phyloP scores from a whole-genome alignment of 1,284 basidiomycete species.

The Porodaedalea pini region DNA sequence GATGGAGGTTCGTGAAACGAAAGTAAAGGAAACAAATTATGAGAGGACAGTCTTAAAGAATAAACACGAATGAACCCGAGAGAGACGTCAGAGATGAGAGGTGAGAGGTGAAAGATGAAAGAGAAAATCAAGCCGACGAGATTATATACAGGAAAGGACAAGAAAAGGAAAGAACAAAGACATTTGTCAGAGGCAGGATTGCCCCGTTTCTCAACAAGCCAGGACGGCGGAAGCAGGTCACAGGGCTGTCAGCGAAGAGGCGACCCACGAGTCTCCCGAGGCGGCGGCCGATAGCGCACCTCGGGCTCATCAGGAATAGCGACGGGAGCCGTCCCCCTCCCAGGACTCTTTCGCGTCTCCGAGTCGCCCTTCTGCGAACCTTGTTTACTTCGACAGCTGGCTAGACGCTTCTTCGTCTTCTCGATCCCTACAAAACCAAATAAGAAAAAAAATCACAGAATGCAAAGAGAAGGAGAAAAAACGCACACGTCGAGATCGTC shows the following conservation, averaged over 20 bases:
- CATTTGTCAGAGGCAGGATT: no score
- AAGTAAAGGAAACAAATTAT: neutral
- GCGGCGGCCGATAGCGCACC: neutral
- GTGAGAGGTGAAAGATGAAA: neutral
- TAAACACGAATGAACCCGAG: neutral
- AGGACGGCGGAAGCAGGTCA: neutral
- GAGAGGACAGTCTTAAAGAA: neutral
- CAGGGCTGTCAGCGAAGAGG: slow-evolving; percentile 6
- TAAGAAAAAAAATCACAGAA: neutral
- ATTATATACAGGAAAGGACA: neutral
- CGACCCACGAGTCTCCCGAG: slow-evolving; percentile 13
- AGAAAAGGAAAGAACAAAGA: neutral
- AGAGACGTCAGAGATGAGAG: neutral
- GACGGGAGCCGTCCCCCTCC: neutral
- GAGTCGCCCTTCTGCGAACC: neutral
- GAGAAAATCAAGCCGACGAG: neutral
- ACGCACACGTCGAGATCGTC: slow-evolving; percentile 79
- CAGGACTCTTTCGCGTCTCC: neutral
- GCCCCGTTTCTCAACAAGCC: neutral
- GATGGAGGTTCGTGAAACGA: neutral
- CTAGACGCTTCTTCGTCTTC: slow-evolving; percentile 72
- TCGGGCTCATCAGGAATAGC: neutral
- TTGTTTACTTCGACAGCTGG: slow-evolving; percentile 49
- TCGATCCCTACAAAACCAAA: slow-evolving; percentile 60
- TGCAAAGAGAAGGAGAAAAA: slow-evolving; percentile 9